A percentile compares a stretch with the other conserved stretches of the same genome.
Evolutionary conservation across 768 basidiomycete species (phyloP).

Genomic region (Hirschioporus abietinus): DNA sequence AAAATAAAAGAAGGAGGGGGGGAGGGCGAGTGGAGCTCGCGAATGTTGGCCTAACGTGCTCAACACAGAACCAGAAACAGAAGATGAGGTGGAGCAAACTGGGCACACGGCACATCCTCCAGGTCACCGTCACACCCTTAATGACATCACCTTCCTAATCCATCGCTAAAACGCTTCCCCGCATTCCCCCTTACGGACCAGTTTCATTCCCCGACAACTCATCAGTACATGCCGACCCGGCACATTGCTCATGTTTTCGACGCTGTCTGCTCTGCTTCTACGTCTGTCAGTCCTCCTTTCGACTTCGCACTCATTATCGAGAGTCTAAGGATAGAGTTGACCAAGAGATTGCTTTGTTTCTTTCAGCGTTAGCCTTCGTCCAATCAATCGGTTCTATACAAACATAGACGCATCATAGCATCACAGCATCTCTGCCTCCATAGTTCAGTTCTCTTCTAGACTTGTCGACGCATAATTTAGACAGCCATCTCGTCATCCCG

Average conservation of each 20-base stretch:
- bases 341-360: not conserved
- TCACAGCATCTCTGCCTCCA: not conserved
- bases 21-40: not conserved
- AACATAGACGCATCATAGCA: not conserved
- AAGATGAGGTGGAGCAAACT: not conserved
- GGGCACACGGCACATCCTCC: not conserved
- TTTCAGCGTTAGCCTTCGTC: conserved; percentile 3
- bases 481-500: not conserved
- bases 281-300: not conserved
- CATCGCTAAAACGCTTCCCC: not conserved
- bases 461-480: not conserved
- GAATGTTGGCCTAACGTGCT: not conserved
- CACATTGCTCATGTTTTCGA: not conserved
- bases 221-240: not conserved
- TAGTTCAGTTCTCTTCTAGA: not conserved
- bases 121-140: not conserved
- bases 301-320: not conserved
- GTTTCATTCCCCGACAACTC: not conserved
- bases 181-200: not conserved
- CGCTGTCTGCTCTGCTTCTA: not conserved
- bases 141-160: not conserved
- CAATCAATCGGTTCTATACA: conserved; percentile 2
- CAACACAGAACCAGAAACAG: not conserved
- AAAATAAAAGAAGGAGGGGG: not conserved
- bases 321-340: not conserved